These are phyloP conservation scores for Pterocarpus santalinus DNA, from an alignment of 306 rosid genomes.

Conservation along the genomic window DNA sequence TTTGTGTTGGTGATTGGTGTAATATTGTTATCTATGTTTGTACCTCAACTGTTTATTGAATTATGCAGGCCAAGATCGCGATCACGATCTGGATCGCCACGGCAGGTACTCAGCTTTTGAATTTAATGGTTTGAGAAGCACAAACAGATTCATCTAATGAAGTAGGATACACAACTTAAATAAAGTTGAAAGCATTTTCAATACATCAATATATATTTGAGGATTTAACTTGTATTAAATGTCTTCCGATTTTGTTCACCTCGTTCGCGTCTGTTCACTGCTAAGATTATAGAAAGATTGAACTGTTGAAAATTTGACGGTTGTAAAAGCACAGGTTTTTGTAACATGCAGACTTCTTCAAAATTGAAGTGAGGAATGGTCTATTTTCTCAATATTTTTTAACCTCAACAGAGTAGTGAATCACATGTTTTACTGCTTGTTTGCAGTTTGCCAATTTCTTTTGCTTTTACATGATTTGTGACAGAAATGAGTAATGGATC, in stretches of 20 bases:
- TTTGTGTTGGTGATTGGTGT: background rate
- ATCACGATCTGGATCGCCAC: constrained; percentile 78
- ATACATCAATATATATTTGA: background rate
- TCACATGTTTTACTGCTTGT: constrained; percentile 12
- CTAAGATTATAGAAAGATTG: background rate
- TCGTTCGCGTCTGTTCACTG: background rate
- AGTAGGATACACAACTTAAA: background rate
- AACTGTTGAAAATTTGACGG: background rate
- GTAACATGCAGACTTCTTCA: background rate
- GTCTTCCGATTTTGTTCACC: background rate
- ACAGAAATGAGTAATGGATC: background rate
- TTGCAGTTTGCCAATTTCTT: background rate
- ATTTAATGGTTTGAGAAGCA: constrained; percentile 12
- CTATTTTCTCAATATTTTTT: background rate
- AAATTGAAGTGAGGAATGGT: background rate
- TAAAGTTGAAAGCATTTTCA: background rate
- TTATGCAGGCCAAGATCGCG: constrained; percentile 71
- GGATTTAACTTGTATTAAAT: constrained; percentile 14
- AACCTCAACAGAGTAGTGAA: background rate
- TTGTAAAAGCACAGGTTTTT: background rate
- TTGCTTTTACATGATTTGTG: background rate
- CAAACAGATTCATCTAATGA: background rate
- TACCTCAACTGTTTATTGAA: constrained; percentile 24
- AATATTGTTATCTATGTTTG: background rate
- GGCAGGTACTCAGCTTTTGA: constrained; percentile 58